Evolutionary conservation across 108 stramenopile species (phyloP).

Genomic region (Nannochloropsis granulata): DNA sequence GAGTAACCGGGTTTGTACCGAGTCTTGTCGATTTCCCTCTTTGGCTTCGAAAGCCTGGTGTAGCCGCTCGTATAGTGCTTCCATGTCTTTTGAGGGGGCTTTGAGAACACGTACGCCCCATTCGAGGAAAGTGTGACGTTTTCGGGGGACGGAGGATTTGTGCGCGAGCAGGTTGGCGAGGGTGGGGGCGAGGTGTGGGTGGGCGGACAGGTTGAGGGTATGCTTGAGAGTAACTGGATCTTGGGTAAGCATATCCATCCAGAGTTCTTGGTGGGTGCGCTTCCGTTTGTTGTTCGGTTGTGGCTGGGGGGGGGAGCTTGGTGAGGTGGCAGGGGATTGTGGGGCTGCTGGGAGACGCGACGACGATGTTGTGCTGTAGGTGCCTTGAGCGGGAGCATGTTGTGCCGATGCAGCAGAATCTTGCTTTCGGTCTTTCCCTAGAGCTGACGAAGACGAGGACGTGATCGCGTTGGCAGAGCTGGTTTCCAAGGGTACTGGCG

Average conservation of each 20-base stretch:
- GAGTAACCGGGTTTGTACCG: background rate
- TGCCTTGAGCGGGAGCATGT: background rate
- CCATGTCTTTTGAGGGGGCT: background rate
- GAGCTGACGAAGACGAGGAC: background rate
- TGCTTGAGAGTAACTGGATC: background rate
- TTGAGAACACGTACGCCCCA: background rate
- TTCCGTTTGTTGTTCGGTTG: background rate
- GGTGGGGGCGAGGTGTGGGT: background rate
- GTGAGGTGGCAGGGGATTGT: too few species aligned
- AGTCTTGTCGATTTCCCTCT: background rate
- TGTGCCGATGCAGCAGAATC: too few species aligned
- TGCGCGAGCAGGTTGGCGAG: background rate
- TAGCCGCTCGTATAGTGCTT: background rate
- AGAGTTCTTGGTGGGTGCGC: background rate
- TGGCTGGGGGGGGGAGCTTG: background rate
- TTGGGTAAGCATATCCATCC: background rate
- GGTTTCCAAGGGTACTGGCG: too few species aligned
- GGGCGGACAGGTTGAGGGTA: background rate
- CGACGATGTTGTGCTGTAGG: background rate
- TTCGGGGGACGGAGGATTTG: background rate
- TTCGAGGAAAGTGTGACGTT: background rate
- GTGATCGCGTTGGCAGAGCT: background rate
- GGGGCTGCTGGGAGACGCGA: background rate
- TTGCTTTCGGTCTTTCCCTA: background rate
- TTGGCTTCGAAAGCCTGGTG: background rate